phyloP scores from a whole-genome alignment of 2,329 filamentous ascomycete genomes.

The Colletotrichum gloeosporioides region DNA sequence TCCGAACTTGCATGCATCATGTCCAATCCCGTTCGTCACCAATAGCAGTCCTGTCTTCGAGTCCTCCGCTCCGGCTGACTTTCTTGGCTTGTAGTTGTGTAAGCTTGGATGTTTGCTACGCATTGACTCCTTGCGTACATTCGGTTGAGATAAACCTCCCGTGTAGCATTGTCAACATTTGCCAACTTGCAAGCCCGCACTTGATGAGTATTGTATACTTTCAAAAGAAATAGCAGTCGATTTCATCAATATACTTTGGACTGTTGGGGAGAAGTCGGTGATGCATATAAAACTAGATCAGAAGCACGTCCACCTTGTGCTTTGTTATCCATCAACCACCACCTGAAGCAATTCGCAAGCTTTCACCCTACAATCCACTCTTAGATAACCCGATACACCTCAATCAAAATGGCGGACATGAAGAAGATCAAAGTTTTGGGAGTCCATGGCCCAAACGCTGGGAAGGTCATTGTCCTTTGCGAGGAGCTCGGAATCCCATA shows the following conservation, averaged over 20 bases:
- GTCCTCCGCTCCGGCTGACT: background rate
- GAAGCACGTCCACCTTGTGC: background rate
- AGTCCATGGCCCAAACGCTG: background rate
- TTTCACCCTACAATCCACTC: background rate
- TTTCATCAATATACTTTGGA: background rate
- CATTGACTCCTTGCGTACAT: background rate
- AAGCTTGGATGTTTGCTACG: background rate
- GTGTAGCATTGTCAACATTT: background rate
- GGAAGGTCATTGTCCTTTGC: background rate
- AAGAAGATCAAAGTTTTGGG: background rate
- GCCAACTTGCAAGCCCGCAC: background rate
- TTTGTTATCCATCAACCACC: background rate
- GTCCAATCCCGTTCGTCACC: background rate
- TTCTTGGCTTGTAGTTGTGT: background rate
- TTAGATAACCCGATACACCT: background rate
- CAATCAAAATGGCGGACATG: background rate
- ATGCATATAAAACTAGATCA: background rate
- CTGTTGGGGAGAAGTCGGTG: background rate
- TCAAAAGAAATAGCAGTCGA: background rate
- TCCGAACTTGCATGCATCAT: background rate
- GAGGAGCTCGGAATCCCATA: background rate
- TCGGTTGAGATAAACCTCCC: background rate
- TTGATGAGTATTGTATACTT: background rate
- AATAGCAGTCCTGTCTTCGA: background rate
- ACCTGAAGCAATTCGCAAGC: background rate